Evolutionary conservation across 1,284 basidiomycete genomes (phyloP), one percentile per base, ranked within the genome.

Genomic region (Tilletia walkeri): DNA sequence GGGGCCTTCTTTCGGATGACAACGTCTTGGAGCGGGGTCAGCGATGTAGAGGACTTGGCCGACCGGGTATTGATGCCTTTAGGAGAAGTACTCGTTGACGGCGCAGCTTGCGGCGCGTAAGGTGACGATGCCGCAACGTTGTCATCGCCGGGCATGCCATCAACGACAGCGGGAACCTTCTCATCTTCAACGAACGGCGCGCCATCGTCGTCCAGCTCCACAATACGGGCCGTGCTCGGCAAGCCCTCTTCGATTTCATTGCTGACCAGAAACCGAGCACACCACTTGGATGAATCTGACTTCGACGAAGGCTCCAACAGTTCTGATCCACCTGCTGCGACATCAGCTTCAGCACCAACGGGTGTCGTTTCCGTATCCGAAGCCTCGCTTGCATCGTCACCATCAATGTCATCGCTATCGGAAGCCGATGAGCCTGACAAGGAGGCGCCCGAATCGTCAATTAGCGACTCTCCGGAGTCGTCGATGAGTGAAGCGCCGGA

Each of bases 401-500:
- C 41, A 7, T 45, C 41, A 45, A 7, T 45, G 6, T 45, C 41
- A 14, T 45, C 41, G 41, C 41, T 45, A 9, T 45, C 41, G 41
- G 41, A 14, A 45, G 41, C 41, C 9, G 41, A 45, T 14, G 41
- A 45, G 41, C 41, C 41, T 7, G 41, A 45, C 41, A 45, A 45
- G 41, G 41, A 45, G 14, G 41, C 41, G 41, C 41, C 41, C 9
- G 41, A 45, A 45, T 56, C 54, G 10, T 56, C 54, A 12, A 56
- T 20, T 4, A 56, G 20, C 12, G 54, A 56, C 54, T 56, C 54
- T n/a, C 24, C 54, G 54, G 41, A 36, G 34, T 59, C 54, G 34
- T 45, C 54, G 41, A 59, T 59, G 4, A 56, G 24, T 7, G 38
- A 65, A 30, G 65, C 48, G 30, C 36, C 34, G 6, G 53, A 69